Evolutionary conservation across 176 grass and related monocot species (phyloP).

Genomic region (Lolium multiflorum): DNA sequence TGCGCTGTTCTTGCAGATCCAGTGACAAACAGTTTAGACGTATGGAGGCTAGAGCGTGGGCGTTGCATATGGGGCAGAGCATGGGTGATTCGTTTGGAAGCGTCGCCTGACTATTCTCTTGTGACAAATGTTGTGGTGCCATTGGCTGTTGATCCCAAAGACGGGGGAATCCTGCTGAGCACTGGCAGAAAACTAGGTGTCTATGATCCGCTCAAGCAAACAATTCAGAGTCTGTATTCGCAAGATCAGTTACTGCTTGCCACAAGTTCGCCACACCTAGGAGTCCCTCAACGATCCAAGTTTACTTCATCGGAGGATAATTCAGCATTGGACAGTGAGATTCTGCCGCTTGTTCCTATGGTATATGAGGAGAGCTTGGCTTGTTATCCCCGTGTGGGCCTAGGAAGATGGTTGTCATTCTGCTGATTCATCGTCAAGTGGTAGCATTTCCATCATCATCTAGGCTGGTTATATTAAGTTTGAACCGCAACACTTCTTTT

Average conservation of each 20-base stretch:
- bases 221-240: neutral
- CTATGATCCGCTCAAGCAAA: neutral
- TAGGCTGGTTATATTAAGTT: neutral
- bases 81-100: neutral
- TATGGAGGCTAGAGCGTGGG: constrained; percentile 15
- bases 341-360: constrained; percentile 5
- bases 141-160: neutral
- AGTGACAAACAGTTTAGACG: neutral
- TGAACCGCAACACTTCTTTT: neutral
- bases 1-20: constrained; percentile 19
- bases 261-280: neutral
- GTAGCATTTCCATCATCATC: neutral
- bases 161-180: neutral
- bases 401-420: neutral
- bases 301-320: neutral
- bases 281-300: neutral
- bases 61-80: constrained; percentile 7
- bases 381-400: neutral
- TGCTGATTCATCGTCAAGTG: neutral
- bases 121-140: constrained; percentile 15
- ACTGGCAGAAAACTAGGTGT: neutral
- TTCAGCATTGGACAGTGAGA: neutral
- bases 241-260: neutral
- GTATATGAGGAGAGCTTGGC: neutral
- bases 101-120: neutral